Percentiles rank a stretch among this genome's conserved stretches.
Conservation (phyloP, 805 yeast genomes). For the Nakazawaea wickerhamii region DNA sequence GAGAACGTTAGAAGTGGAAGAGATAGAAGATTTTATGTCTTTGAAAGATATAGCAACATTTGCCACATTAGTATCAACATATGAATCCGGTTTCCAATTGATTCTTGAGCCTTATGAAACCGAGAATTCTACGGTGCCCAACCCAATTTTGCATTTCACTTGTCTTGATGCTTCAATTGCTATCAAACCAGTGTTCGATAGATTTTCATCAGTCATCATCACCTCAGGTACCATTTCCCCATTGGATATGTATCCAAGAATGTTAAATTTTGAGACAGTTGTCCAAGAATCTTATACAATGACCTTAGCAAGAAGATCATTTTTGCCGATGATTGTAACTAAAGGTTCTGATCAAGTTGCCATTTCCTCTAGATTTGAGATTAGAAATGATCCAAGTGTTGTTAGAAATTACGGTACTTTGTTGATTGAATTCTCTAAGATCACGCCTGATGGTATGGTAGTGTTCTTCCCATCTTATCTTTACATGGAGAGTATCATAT, state of each 20-base stretch:
- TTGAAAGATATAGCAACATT: constrained; percentile 93
- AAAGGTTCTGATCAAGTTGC: constrained; percentile 98
- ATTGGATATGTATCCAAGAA: constrained; percentile 95
- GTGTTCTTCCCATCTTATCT: constrained; percentile 96
- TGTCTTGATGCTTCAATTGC: constrained; percentile 98
- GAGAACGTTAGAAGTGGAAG: constrained; percentile 79
- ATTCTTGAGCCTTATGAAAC: constrained; percentile 95
- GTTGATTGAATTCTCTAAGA: constrained; percentile 85
- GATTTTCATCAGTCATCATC: constrained; percentile 86
- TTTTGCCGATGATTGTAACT: constrained; percentile 92
- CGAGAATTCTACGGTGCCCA: constrained; percentile 90
- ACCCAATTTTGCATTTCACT: constrained; percentile 88
- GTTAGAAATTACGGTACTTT: constrained; percentile 95
- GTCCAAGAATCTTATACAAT: constrained; percentile 92
- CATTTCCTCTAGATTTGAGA: constrained; percentile 92
- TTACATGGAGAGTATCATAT: constrained; percentile 96
- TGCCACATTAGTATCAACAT: constrained; percentile 93
- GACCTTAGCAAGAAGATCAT: constrained; percentile 89
- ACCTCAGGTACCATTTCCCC: constrained; percentile 99
- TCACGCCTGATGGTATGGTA: constrained; percentile 97
- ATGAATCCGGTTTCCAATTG: constrained; percentile 86
- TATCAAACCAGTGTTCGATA: constrained; percentile 92
- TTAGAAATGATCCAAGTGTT: constrained; percentile 95
- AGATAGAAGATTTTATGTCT: constrained; percentile 89
- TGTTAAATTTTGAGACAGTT: constrained; percentile 91